Percentiles rank a stretch among this genome's conserved stretches.
These are phyloP conservation scores for Eustoma russellianum DNA, from an alignment of 257 asterid genomes.

Conservation along the genomic window DNA sequence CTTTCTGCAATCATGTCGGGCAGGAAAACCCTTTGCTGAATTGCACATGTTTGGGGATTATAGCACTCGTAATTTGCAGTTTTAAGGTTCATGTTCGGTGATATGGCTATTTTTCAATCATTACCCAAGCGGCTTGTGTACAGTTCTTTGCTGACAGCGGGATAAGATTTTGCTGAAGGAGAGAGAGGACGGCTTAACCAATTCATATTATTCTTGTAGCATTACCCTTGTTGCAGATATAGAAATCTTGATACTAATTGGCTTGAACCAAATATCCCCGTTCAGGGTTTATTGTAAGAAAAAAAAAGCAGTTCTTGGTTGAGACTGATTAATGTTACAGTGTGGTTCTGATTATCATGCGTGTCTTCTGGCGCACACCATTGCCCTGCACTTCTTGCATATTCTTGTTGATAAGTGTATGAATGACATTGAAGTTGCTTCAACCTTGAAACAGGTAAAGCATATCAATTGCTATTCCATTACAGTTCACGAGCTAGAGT, in stretches of 20 bases:
- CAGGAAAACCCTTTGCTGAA: conserved; percentile 12
- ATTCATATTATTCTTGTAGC: no score
- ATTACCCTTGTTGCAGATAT: no score
- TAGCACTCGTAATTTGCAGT: conserved; percentile 40
- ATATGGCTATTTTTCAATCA: conserved; percentile 77
- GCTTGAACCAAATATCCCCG: no score
- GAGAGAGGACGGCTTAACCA: neutral
- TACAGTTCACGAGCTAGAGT: conserved; percentile 53
- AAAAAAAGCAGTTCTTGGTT: no score
- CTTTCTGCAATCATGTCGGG: conserved; percentile 28
- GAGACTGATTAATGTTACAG: no score
- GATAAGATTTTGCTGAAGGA: neutral
- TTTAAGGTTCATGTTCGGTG: conserved; percentile 21
- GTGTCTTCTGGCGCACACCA: no score
- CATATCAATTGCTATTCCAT: conserved; percentile 61
- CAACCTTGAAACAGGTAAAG: conserved; percentile 51
- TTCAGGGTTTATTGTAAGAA: no score
- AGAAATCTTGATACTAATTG: no score
- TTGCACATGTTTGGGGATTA: conserved; percentile 34
- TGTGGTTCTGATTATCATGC: no score
- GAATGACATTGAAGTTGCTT: conserved; percentile 6
- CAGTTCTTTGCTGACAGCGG: conserved; percentile 23
- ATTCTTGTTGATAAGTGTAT: neutral
- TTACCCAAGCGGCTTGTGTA: conserved; percentile 97
- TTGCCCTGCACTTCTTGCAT: no score